Percentiles rank a stretch among this genome's conserved stretches.
phyloP scores from a whole-genome alignment of 257 asterid species.

The Plectranthus barbatus region DNA sequence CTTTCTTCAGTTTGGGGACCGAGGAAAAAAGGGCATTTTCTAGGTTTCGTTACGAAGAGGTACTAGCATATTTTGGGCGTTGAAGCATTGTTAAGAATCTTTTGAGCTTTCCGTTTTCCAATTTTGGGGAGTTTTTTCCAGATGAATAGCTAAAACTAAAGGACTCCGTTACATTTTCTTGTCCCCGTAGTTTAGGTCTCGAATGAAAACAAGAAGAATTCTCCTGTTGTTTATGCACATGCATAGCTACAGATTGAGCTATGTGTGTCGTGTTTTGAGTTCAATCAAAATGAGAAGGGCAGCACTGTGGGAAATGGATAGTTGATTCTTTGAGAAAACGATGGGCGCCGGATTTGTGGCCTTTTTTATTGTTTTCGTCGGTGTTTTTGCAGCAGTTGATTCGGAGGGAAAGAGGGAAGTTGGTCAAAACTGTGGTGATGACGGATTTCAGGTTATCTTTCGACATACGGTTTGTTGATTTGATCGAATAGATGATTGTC shows the following conservation, averaged over 20 bases:
- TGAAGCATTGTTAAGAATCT: conserved; percentile 38
- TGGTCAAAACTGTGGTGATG: conserved; percentile 20
- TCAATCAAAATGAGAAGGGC: conserved; percentile 32
- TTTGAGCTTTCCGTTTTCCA: neutral
- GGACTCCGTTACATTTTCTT: neutral
- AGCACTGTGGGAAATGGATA: conserved; percentile 15
- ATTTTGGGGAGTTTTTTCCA: conserved; percentile 4
- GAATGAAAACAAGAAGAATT: neutral
- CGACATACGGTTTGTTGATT: conserved; percentile 32
- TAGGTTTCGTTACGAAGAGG: conserved; percentile 22
- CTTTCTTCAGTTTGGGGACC: conserved; percentile 4
- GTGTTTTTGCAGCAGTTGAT: conserved; percentile 38
- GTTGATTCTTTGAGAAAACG: conserved; percentile 24
- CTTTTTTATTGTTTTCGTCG: conserved; percentile 45
- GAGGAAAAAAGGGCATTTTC: conserved; percentile 11
- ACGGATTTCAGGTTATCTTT: conserved; percentile 21
- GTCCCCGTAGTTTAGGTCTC: neutral
- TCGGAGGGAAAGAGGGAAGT: conserved; percentile 51
- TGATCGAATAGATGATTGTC: neutral
- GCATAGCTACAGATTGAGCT: conserved; percentile 32
- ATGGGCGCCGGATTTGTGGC: conserved; percentile 45
- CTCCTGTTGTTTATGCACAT: conserved; percentile 12
- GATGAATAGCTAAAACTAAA: conserved; percentile 7
- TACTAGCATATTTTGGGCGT: conserved; percentile 11
- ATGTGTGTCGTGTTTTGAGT: conserved; percentile 26